A percentile compares a stretch with the other conserved stretches of the same genome.
These are phyloP conservation scores for Tolypocladium sp. DNA, from an alignment of 2,329 filamentous ascomycete species.

Conservation along the genomic window DNA sequence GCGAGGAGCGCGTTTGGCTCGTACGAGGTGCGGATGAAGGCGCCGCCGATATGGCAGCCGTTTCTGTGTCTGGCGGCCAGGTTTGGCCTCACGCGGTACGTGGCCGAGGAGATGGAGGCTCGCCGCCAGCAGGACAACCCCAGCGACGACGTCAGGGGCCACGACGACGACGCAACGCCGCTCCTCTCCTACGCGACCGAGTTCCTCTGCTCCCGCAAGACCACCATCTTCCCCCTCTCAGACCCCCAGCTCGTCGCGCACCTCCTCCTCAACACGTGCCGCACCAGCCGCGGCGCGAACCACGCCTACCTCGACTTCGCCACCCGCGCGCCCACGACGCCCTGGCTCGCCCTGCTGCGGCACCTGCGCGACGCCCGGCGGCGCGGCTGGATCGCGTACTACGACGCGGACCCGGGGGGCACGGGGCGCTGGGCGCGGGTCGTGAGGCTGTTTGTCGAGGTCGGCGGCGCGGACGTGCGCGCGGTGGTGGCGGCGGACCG, in stretches of 20 bases:
- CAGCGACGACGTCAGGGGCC: neutral
- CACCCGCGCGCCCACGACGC: neutral
- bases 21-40: slow-evolving; percentile 20
- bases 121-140: neutral
- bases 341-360: neutral
- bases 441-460: slow-evolving; percentile 15
- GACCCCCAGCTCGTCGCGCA: slow-evolving; percentile 15
- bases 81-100: slow-evolving; percentile 20
- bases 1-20: slow-evolving; percentile 19
- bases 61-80: slow-evolving; percentile 22
- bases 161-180: slow-evolving; percentile 12
- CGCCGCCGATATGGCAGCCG: slow-evolving; percentile 16
- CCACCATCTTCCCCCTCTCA: slow-evolving; percentile 23
- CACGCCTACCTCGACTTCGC: neutral
- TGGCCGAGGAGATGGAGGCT: slow-evolving; percentile 12
- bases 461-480: slow-evolving; percentile 14
- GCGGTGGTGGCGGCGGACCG: slow-evolving; percentile 15
- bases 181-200: slow-evolving; percentile 22
- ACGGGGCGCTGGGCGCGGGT: slow-evolving; percentile 19
- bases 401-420: slow-evolving; percentile 16
- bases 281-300: slow-evolving; percentile 8
- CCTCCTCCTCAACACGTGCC: slow-evolving; percentile 11
- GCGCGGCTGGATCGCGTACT: slow-evolving; percentile 2
- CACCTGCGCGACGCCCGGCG: neutral
- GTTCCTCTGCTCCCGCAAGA: slow-evolving; percentile 22